Base-by-base conservation (phyloP, 495 filamentous ascomycete genomes). In the Penicillium bovifimosum region DNA sequence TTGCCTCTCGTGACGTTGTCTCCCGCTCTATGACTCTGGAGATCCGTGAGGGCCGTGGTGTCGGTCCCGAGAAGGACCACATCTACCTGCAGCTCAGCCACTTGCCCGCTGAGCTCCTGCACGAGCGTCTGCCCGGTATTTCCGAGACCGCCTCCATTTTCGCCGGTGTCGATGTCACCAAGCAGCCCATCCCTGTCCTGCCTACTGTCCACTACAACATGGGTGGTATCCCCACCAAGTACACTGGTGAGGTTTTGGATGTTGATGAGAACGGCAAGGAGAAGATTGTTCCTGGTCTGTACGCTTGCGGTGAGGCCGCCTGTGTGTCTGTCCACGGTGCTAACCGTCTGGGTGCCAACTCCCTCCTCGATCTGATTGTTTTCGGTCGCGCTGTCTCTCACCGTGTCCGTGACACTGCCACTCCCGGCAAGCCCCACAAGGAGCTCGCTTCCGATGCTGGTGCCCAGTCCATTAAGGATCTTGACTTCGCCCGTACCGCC, bases 161-260 rank as follows among this genome's bases (percentile, higher is more conserved):
- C 76, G 79, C 92, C 32, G 92, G 92, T 69, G 91, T 97, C 62
- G 93, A 97, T 68, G 91, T 97, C 57, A 85, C 84, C 67, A 96
- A 95, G 78, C 87, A 96, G 72, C 92, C 92, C 58, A 97, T 97
- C 63, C 92, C 92, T 49, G 93, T 97, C 58, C 80, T 97, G 50
- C 92, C 92, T 43, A 97, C 92, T 40, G 93, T 96, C 63, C 93
- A 97, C 79, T 97, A 97, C 81, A 96, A 96, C 82, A 97, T 97
- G 92, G 92, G 92, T 71, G 92, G 92, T 78, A 96, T 96, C 63
- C 92, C 92, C 41, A 97, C 92, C 53, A 88, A 88, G 63, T 96
- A 93, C 80, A 96, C 89, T 53, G 92, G 92, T 69, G 91, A 97
- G 74, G 92, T 96, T 60, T 69, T 97, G 50, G 91, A 86, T 28